Percentiles rank a stretch among this genome's conserved stretches.
These are phyloP conservation scores for Globisporangium barbulae DNA, from an alignment of 352 stramenopile species.

Conservation along the genomic window DNA sequence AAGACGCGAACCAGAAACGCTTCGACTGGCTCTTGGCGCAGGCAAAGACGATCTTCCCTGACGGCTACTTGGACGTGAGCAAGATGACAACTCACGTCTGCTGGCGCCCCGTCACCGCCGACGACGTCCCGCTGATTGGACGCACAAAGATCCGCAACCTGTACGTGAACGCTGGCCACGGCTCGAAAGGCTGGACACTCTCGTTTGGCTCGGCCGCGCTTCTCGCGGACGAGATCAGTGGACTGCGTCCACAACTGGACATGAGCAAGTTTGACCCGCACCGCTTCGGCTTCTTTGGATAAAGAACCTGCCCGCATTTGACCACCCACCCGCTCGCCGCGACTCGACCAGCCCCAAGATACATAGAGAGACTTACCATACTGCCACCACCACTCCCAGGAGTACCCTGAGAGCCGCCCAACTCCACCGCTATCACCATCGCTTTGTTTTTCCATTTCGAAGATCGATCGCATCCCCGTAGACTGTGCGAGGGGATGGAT, in stretches of 20 bases:
- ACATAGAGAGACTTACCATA: conserved; percentile 6
- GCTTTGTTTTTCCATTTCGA: conserved; percentile 3
- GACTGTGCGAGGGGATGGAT: conserved; percentile 6
- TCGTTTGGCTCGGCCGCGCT: conserved; percentile 76
- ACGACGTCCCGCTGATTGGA: conserved; percentile 80
- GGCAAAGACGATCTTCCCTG: conserved; percentile 75
- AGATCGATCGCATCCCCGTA: conserved; percentile 1
- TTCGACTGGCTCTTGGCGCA: conserved; percentile 79
- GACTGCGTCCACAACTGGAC: conserved; percentile 70
- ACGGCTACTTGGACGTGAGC: conserved; percentile 73
- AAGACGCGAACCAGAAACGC: conserved; percentile 48
- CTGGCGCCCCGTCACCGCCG: conserved; percentile 77
- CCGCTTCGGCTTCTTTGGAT: conserved; percentile 74
- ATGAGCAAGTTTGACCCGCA: conserved; percentile 81
- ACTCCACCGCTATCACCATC: neutral
- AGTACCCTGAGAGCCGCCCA: neutral
- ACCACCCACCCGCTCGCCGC: neutral
- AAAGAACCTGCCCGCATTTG: neutral
- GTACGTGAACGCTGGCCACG: conserved; percentile 83
- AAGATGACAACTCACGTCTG: conserved; percentile 82
- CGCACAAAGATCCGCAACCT: conserved; percentile 79
- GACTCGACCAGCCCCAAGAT: neutral
- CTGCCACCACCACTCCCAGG: neutral
- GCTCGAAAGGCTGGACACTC: conserved; percentile 83
- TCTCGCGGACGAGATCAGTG: conserved; percentile 80